Base-by-base conservation (phyloP, 176 grass and related monocot genomes). In the Oryza nivara region DNA sequence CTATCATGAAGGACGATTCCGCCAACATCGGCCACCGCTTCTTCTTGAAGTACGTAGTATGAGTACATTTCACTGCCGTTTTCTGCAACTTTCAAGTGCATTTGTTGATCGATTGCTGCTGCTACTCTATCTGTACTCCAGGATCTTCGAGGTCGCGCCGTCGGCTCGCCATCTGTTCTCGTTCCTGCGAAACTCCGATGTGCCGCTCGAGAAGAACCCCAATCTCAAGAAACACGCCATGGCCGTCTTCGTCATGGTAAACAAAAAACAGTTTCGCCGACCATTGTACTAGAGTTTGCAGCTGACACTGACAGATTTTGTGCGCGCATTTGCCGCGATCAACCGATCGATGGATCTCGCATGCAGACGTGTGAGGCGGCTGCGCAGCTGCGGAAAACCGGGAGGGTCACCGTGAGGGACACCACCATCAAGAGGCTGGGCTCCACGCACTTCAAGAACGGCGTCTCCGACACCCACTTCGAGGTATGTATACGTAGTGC, bases 191-290 rank as follows among this genome's bases (percentile, higher is more conserved):
- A 32, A 92, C 85, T 93, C 93, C 32, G 87, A 93, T 23, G 89
- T 84, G 71, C 96, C 93, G 26, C 67, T 92, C 23, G 91, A 96
- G 4, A 94, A 88, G 75, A 96, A 99, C 83, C 89, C 91, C 12
- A 99, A 96, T 84, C 93, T 99, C 81, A 99, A 96, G 83, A 32
- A 86, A 38, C 96, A 99, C 65, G 91, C 91, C 76, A 84, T 96
- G 83, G 82, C 93, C 67, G 93, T 98, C 52, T 95, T 98, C 15
- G 89, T 98, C 67, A 94, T 91, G 93, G 93, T 95, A 87, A 73
- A 35, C 43, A 12, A 34, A 0, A 6, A 71, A 40, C 16, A 4
- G 16, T 12, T 12, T 8, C 9, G 25, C 6, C 9, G 32, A 17
- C 41, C 12, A 38, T 13, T 13, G 28, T 30, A 30, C 2, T 49